Conservation (phyloP, 2,329 filamentous ascomycete species). For the Coleophoma cylindrospora region DNA sequence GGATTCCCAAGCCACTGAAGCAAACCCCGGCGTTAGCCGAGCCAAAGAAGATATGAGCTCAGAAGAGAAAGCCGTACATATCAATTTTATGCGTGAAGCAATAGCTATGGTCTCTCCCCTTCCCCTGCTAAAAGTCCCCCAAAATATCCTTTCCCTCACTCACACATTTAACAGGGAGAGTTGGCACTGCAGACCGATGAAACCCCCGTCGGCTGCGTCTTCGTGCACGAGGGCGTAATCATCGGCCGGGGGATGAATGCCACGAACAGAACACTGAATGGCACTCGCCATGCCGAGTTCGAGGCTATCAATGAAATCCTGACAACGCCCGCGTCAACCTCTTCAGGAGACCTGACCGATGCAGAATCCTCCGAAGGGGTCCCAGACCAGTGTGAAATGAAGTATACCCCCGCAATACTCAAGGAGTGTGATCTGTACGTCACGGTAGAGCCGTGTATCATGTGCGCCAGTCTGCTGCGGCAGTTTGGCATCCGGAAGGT, state of each 20-base stretch:
- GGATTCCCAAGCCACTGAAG: no score
- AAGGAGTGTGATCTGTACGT: slow-evolving; percentile 79
- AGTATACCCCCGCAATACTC: slow-evolving; percentile 52
- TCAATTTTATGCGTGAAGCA: slow-evolving; percentile 75
- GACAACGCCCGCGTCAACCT: slow-evolving; percentile 43
- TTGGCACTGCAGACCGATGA: slow-evolving; percentile 81
- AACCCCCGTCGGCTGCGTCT: slow-evolving; percentile 93
- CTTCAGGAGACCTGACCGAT: slow-evolving; percentile 27
- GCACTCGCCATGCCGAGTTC: slow-evolving; percentile 93
- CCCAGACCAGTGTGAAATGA: slow-evolving; percentile 42
- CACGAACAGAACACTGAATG: slow-evolving; percentile 85
- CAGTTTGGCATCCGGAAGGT: slow-evolving; percentile 86
- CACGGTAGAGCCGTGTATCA: slow-evolving; percentile 96
- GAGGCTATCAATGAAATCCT: slow-evolving; percentile 72
- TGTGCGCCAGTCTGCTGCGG: slow-evolving; percentile 90
- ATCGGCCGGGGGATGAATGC: slow-evolving; percentile 95
- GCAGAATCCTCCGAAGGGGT: slow-evolving; percentile 17
- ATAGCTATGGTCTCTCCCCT: slow-evolving; percentile 66
- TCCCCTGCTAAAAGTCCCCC: not conserved
- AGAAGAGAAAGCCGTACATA: slow-evolving; percentile 30
- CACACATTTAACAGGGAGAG: slow-evolving; percentile 58
- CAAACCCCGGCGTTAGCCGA: no score
- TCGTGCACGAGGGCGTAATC: slow-evolving; percentile 73
- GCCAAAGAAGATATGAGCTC: not conserved
- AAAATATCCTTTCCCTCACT: not conserved